Percentiles rank a stretch among this genome's conserved stretches.
phyloP scores from a whole-genome alignment of 805 yeast species.

The Saturnispora sekii region DNA sequence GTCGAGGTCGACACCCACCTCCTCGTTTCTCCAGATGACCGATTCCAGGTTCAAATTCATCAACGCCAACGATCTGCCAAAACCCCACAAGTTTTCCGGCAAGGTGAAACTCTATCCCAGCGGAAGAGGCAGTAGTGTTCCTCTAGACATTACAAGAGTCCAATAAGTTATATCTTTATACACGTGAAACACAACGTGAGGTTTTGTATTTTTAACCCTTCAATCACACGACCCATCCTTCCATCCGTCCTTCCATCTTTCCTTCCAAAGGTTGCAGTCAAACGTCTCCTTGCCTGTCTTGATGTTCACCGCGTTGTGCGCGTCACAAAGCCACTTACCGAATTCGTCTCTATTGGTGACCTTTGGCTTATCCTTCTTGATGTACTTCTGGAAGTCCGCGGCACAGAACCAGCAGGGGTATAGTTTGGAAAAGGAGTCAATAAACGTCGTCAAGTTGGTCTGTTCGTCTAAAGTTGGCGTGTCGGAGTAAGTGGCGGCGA shows the following conservation, averaged over 20 bases:
- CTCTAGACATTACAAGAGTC: constrained; percentile 44
- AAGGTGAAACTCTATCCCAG: constrained; percentile 80
- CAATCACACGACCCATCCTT: constrained; percentile 44
- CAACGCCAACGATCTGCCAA: constrained; percentile 64
- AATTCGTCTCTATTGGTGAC: constrained; percentile 65
- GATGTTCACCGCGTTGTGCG: constrained; percentile 87
- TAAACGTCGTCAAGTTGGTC: constrained; percentile 58
- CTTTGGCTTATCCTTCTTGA: constrained; percentile 42
- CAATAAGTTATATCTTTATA: constrained; percentile 1
- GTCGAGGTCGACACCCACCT: constrained; percentile 4
- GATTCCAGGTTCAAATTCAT: constrained; percentile 65
- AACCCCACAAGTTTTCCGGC: constrained; percentile 73
- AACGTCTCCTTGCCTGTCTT: constrained; percentile 81
- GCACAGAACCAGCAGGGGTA: constrained; percentile 97
- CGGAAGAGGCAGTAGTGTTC: constrained; percentile 90
- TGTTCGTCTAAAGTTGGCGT: constrained; percentile 54
- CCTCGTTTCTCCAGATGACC: constrained; percentile 41
- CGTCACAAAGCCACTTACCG: constrained; percentile 88
- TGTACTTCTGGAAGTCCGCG: constrained; percentile 62
- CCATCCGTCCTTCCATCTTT: constrained; percentile 96
- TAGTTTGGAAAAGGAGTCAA: constrained; percentile 60
- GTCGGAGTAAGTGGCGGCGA: constrained; percentile 84
- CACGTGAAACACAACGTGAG: background rate
- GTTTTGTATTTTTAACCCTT: background rate
- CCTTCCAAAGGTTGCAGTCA: constrained; percentile 83